Percentiles rank a stretch among this genome's conserved stretches.
Evolutionary conservation across 768 basidiomycete species (phyloP).

Genomic region (Mycena latifolia): DNA sequence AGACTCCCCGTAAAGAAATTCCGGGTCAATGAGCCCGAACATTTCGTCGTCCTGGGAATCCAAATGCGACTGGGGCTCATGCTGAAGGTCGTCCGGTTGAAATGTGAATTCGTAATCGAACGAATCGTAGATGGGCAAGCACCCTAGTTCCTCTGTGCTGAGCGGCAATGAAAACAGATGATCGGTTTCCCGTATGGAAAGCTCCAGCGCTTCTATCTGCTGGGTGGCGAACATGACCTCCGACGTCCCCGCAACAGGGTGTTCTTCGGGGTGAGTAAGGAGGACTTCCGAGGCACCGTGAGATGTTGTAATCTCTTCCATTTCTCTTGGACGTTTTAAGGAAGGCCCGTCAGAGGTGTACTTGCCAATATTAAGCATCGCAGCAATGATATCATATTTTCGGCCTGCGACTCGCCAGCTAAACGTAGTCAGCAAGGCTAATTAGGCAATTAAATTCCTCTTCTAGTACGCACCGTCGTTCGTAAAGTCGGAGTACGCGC

Average conservation of each 20-base stretch:
- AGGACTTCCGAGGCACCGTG: not conserved
- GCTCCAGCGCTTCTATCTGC: constrained; percentile 11
- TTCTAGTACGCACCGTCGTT: not conserved
- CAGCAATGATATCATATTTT: constrained; percentile 23
- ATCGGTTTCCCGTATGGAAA: constrained; percentile 13
- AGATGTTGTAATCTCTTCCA: not conserved
- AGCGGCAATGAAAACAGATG: constrained; percentile 27
- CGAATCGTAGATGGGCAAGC: constrained; percentile 11
- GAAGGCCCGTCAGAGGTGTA: not conserved
- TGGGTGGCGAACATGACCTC: not conserved
- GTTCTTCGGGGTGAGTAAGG: not conserved
- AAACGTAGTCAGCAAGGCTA: no score
- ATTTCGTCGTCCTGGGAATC: not conserved
- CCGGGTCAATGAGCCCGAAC: not conserved
- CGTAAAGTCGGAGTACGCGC: constrained; percentile 21
- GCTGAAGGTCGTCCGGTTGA: not conserved
- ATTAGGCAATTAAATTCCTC: no score
- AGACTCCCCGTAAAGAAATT: not conserved
- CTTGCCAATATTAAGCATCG: constrained; percentile 24
- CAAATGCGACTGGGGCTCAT: not conserved
- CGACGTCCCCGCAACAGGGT: not conserved
- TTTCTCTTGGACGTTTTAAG: constrained; percentile 16
- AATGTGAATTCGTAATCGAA: constrained; percentile 4
- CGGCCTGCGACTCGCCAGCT: constrained; percentile 29
- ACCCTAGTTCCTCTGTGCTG: constrained; percentile 23